phyloP scores from a whole-genome alignment of 768 basidiomycete species.

The Mycena crocata region DNA sequence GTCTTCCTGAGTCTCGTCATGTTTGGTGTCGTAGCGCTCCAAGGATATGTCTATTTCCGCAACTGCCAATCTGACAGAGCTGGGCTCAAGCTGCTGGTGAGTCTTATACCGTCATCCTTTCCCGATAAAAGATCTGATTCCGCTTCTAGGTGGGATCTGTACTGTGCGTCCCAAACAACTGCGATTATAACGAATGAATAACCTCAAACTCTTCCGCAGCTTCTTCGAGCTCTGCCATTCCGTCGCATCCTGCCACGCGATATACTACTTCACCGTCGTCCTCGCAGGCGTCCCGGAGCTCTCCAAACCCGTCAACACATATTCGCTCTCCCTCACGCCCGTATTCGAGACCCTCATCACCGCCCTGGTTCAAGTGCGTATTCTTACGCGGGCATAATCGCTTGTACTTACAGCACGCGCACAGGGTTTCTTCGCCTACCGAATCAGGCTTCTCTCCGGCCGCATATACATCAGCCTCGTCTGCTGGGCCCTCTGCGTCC shows the following conservation, averaged over 20 bases:
- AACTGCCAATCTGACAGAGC: slow-evolving; percentile 11
- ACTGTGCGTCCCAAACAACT: slow-evolving; percentile 11
- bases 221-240: slow-evolving; percentile 29
- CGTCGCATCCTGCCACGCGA: slow-evolving; percentile 32
- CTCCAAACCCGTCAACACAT: slow-evolving; percentile 30
- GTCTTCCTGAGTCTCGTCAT: slow-evolving; percentile 25
- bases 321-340: slow-evolving; percentile 36
- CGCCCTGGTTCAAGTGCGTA: slow-evolving; percentile 18
- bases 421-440: slow-evolving; percentile 48
- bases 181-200: no score
- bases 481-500: slow-evolving; percentile 39
- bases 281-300: slow-evolving; percentile 38
- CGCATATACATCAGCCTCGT: slow-evolving; percentile 38
- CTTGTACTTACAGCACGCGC: background rate
- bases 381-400: background rate
- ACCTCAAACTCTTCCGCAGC: background rate
- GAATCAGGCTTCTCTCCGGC: slow-evolving; percentile 44
- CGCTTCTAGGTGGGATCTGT: slow-evolving; percentile 11
- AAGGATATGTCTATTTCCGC: slow-evolving; percentile 26
- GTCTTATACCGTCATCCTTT: background rate
- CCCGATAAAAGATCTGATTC: background rate
- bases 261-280: slow-evolving; percentile 47
- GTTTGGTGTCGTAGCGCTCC: slow-evolving; percentile 23
- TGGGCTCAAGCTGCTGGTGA: slow-evolving; percentile 21
- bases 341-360: slow-evolving; percentile 43